Evolutionary conservation across 139 green algal genomes (phyloP).

Genomic region (Coelastrella sp.): DNA sequence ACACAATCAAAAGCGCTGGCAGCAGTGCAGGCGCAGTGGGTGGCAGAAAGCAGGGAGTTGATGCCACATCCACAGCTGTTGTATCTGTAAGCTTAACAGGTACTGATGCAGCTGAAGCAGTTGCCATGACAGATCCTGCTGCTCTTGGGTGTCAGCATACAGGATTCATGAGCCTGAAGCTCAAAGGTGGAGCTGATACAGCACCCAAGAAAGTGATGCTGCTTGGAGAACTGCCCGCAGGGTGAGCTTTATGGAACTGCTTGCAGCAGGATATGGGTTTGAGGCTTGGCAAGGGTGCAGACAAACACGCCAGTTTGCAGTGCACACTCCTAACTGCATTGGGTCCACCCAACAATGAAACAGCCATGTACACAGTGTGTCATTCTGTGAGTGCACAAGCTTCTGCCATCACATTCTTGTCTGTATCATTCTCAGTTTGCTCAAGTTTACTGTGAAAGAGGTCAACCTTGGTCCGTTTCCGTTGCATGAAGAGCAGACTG

Average conservation of each 20-base stretch:
- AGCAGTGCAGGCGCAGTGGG: background rate
- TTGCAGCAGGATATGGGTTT: background rate
- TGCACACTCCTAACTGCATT: too few relatives aligned
- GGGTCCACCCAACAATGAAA: too few relatives aligned
- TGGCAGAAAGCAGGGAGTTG: background rate
- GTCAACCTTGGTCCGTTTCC: slow-evolving; percentile 65
- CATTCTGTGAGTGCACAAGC: too few relatives aligned
- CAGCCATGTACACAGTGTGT: background rate
- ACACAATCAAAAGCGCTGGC: background rate
- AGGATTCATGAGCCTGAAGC: slow-evolving; percentile 26
- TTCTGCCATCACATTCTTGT: background rate
- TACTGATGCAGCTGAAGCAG: background rate
- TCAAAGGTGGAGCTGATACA: slow-evolving; percentile 27
- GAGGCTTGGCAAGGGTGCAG: background rate
- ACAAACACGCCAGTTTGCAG: background rate
- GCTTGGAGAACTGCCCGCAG: slow-evolving; percentile 62
- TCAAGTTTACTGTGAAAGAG: slow-evolving; percentile 67
- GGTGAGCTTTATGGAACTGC: background rate
- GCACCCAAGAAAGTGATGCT: slow-evolving; percentile 42
- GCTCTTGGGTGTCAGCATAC: slow-evolving; percentile 30
- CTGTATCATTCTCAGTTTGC: background rate
- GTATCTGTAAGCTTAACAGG: background rate
- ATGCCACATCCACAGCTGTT: background rate
- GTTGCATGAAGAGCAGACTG: slow-evolving; percentile 57
- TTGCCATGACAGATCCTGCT: background rate